These are phyloP conservation scores for Stentor coeruleus DNA, from an alignment of 73 alveolate genomes.

Conservation along the genomic window DNA sequence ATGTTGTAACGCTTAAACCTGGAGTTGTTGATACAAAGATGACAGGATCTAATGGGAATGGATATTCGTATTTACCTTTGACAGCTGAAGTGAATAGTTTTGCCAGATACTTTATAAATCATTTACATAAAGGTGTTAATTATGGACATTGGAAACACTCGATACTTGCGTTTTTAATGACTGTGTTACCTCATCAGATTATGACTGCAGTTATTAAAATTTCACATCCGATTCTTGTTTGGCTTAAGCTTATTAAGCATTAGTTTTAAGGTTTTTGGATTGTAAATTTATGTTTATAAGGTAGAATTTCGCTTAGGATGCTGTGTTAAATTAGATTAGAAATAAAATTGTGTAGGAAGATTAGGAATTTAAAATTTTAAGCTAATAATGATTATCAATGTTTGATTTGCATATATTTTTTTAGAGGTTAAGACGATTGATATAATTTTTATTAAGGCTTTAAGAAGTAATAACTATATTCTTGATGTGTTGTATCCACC, in stretches of 20 bases:
- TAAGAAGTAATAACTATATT: background rate
- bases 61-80: background rate
- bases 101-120: background rate
- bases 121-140: constrained; percentile 11
- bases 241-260: too few species aligned
- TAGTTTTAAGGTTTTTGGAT: too few species aligned
- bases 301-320: too few species aligned
- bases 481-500: constrained; percentile 24
- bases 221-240: background rate
- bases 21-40: background rate
- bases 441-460: too few species aligned
- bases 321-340: too few species aligned
- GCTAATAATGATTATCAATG: too few species aligned
- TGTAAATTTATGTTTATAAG: too few species aligned
- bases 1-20: constrained; percentile 13
- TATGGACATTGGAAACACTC: constrained; percentile 25
- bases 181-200: background rate
- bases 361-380: too few species aligned
- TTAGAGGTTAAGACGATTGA: too few species aligned
- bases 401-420: too few species aligned
- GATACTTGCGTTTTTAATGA: background rate
- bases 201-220: background rate
- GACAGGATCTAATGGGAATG: background rate
- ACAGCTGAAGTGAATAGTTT: background rate
- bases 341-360: too few species aligned